Evolutionary conservation across 1,139 yeast genomes (phyloP).

Genomic region (Nakaseomyces nivariensis): DNA sequence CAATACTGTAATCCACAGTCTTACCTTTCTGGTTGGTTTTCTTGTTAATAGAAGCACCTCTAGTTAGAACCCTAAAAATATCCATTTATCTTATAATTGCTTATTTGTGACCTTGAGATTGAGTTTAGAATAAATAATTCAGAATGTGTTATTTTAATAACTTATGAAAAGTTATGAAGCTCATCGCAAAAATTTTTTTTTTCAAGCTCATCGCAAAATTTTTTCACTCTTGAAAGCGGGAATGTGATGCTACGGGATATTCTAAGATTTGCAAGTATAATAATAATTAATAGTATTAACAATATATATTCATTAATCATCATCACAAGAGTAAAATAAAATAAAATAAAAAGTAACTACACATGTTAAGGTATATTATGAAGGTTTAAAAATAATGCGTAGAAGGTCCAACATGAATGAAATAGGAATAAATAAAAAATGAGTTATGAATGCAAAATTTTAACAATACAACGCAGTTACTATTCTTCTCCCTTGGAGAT

Average conservation of each 20-base stretch:
- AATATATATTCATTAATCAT: too few relatives aligned
- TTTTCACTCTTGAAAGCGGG: neutral
- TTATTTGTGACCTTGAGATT: neutral
- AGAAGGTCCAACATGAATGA: too few relatives aligned
- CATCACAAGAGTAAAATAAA: too few relatives aligned
- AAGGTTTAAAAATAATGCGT: too few relatives aligned
- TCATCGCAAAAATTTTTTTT: neutral
- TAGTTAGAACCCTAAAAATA: constrained; percentile 68
- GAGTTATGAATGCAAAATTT: neutral
- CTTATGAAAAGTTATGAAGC: neutral
- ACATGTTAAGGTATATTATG: too few relatives aligned
- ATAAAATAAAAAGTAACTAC: too few relatives aligned
- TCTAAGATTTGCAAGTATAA: too few relatives aligned
- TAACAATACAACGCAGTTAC: neutral
- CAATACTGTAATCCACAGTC: constrained; percentile 22
- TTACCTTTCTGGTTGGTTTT: constrained; percentile 22
- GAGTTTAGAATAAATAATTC: too few relatives aligned
- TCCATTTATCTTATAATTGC: constrained; percentile 46
- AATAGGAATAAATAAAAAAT: neutral
- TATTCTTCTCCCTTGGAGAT: neutral
- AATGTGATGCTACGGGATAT: too few relatives aligned
- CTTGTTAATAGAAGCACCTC: constrained; percentile 76
- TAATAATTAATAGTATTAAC: too few relatives aligned
- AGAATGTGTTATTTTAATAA: too few relatives aligned
- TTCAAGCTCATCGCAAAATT: constrained; percentile 1